These are phyloP conservation scores for Thelephora aurantiotincta DNA, from an alignment of 768 basidiomycete genomes.

Conservation along the genomic window DNA sequence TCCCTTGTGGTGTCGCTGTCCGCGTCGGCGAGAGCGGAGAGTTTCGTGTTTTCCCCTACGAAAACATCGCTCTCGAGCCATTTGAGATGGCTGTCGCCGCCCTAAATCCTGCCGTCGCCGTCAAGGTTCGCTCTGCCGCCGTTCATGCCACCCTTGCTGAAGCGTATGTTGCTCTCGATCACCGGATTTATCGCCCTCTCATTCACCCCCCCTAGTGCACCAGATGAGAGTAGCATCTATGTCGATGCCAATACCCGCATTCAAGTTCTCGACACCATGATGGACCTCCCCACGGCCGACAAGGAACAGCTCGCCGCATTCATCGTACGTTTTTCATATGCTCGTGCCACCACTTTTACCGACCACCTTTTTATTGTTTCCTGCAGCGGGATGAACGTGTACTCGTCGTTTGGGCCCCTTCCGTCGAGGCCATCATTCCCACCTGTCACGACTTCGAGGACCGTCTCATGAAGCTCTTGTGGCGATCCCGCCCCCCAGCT, in stretches of 20 bases:
- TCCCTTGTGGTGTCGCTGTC: conserved; percentile 33
- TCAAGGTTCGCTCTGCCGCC: conserved; percentile 35
- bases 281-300: conserved; percentile 48
- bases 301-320: conserved; percentile 54
- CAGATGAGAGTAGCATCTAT: conserved; percentile 24
- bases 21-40: conserved; percentile 26
- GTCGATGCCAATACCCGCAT: conserved; percentile 54
- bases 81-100: conserved; percentile 39
- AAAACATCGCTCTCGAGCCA: conserved; percentile 34
- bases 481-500: conserved; percentile 25
- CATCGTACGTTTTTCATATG: conserved; percentile 28
- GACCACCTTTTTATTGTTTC: not conserved
- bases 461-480: conserved; percentile 40
- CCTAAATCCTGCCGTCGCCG: conserved; percentile 41
- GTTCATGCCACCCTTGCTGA: conserved; percentile 39
- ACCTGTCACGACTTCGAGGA: conserved; percentile 39
- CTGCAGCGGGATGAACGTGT: conserved; percentile 67
- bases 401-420: conserved; percentile 75
- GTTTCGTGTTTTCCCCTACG: conserved; percentile 43
- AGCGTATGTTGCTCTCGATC: conserved; percentile 16
- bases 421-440: conserved; percentile 59
- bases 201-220: conserved; percentile 9
- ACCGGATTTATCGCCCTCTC: not conserved
- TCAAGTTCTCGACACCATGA: conserved; percentile 70
- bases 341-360: not conserved